Base-by-base conservation (phyloP, 176 grass and related monocot species). In the Secale cereale region DNA sequence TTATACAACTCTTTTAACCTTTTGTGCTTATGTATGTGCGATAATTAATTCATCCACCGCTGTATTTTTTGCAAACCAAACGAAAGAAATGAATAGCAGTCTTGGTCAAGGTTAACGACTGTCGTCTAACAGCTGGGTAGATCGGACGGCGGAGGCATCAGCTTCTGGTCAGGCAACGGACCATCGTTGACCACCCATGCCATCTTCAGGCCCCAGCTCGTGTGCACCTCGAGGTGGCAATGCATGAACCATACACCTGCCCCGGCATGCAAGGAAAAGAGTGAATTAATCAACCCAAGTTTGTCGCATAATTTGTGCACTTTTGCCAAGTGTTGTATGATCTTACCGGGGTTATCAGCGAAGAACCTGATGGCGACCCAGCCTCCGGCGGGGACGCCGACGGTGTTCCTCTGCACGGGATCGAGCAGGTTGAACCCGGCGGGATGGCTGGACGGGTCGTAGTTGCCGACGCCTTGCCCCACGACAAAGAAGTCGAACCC, bases 231-330 rank as follows among this genome's bases (percentile, higher is more conserved):
- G 25, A 93, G 78, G 31, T 93, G 91, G 60, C 91, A 93, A 69
- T 93, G 91, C 92, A 91, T 94, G 64, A 94, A 89, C 92, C 92
- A 94, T 5, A 94, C 89, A 81, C 92, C 91, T 93, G 83, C 64
- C 11, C 23, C 8, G 5, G 2, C 59, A 57, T 12, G 48, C n/a
- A 20, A 66, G 3, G 39, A 45, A 19, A n/a, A 32, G 15, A 59
- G 17, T 13, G 31, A 17, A 41, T 7, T 14, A 27, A 67, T 20
- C 14, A 59, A 70, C 32, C 2, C 20, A 0, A 66, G 15, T 66
- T 66, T 3, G 3, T 28, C 25, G 23, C 0, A 54, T 20, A 1
- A 7, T 2, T 22, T 57, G 52, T 57, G 19, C 7, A 22, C 2
- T 56, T 56, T 56, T 56, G 52, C 52, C 17, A 8, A 20, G 52